Evolutionary conservation across 441 rosid genomes (phyloP).

Genomic region (Melastoma candidum): DNA sequence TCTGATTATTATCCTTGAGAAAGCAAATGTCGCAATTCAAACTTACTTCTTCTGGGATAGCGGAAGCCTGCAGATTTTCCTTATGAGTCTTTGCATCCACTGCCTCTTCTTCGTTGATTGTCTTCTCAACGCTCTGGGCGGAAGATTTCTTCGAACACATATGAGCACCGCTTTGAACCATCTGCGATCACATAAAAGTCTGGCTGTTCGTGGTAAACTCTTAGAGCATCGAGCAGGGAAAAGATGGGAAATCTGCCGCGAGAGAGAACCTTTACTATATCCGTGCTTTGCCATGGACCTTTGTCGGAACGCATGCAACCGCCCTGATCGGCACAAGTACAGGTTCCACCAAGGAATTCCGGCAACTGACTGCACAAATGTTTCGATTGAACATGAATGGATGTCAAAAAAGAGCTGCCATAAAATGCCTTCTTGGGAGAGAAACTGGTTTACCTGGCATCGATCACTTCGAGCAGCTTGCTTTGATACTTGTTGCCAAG

Average conservation of each 20-base stretch:
- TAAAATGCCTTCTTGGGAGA: background rate
- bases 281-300: constrained; percentile 90
- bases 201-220: constrained; percentile 2
- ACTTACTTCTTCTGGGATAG: constrained; percentile 33
- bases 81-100: constrained; percentile 14
- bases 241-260: constrained; percentile 5
- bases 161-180: constrained; percentile 60
- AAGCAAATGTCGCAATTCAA: background rate
- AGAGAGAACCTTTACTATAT: constrained; percentile 51
- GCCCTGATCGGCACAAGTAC: constrained; percentile 80
- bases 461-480: constrained; percentile 14
- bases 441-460: constrained; percentile 1
- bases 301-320: constrained; percentile 94
- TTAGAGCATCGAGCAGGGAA: background rate
- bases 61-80: constrained; percentile 19
- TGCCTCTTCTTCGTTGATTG: constrained; percentile 38
- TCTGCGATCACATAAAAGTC: constrained; percentile 30
- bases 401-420: background rate
- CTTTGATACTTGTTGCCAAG: constrained; percentile 12
- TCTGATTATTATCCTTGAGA: background rate
- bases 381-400: background rate
- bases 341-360: constrained; percentile 88
- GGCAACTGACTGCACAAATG: constrained; percentile 61
- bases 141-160: constrained; percentile 34
- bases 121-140: constrained; percentile 28